A percentile compares a stretch with the other conserved stretches of the same genome.
These are phyloP conservation scores for Coniferiporia weirii DNA, from an alignment of 1,284 basidiomycete genomes.

Conservation along the genomic window DNA sequence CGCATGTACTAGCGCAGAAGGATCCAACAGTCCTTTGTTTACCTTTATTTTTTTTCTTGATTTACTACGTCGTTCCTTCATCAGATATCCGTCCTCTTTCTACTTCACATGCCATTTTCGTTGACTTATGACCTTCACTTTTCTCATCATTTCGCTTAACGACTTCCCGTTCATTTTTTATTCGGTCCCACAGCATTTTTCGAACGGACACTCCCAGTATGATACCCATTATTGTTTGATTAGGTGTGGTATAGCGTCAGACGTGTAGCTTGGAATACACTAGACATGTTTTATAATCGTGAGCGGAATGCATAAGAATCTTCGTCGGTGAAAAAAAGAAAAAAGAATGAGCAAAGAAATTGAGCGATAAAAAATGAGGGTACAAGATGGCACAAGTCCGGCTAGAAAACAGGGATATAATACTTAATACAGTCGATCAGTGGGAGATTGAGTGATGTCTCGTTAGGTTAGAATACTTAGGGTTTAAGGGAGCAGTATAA, in stretches of 20 bases:
- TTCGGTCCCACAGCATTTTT: neutral
- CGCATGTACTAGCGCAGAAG: neutral
- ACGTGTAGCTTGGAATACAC: slow-evolving; percentile 7
- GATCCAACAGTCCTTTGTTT: neutral
- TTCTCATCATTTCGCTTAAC: neutral
- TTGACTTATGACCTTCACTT: neutral
- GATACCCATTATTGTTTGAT: neutral
- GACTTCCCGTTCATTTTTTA: neutral
- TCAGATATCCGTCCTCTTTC: neutral
- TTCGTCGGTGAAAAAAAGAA: neutral
- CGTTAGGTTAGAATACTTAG: neutral
- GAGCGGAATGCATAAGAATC: neutral
- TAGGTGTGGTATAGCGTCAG: neutral
- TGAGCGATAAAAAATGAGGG: neutral
- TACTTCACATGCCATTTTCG: neutral
- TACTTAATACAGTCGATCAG: neutral
- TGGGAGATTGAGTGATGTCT: neutral
- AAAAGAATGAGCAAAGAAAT: neutral
- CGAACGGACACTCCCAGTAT: neutral
- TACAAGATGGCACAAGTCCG: neutral
- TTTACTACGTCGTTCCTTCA: neutral
- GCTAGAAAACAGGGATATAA: neutral
- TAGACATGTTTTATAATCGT: neutral
- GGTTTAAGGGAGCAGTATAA: slow-evolving; percentile 67
- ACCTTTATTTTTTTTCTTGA: neutral